These are phyloP conservation scores for Gossypium trilobum DNA, from an alignment of 441 rosid species.

Conservation along the genomic window DNA sequence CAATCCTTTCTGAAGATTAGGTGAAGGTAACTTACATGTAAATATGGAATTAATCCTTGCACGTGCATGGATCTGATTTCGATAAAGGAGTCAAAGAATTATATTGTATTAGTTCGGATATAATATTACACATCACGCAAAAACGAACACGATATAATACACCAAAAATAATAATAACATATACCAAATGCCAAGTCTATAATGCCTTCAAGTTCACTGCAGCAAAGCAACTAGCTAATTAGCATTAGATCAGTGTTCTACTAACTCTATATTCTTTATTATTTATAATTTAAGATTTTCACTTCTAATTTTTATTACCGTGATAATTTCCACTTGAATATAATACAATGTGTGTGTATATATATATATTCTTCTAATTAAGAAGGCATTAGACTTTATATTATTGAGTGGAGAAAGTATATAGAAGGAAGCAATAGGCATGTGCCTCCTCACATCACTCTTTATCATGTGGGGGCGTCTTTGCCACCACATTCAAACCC, in stretches of 20 bases:
- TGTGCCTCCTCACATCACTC: slow-evolving; percentile 34
- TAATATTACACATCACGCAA: not conserved
- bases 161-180: no score
- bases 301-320: not conserved
- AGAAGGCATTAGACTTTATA: not conserved
- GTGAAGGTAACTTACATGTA: not conserved
- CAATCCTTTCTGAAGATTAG: not conserved
- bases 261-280: not conserved
- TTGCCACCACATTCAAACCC: slow-evolving; percentile 32
- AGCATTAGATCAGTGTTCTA: not conserved
- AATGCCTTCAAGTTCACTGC: not conserved
- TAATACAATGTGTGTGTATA: no score
- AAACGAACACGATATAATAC: no score
- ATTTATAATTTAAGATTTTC: not conserved
- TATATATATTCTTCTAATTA: not conserved
- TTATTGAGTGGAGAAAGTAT: not conserved
- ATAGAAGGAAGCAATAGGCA: slow-evolving; percentile 22
- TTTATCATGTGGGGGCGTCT: slow-evolving; percentile 37
- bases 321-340: no score
- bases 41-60: not conserved
- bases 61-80: not conserved
- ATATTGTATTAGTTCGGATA: not conserved
- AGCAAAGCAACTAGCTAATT: not conserved
- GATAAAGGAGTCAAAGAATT: not conserved
- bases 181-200: not conserved